phyloP scores from a whole-genome alignment of 2,329 filamentous ascomycete genomes.

The Ceratocystis ficicola region DNA sequence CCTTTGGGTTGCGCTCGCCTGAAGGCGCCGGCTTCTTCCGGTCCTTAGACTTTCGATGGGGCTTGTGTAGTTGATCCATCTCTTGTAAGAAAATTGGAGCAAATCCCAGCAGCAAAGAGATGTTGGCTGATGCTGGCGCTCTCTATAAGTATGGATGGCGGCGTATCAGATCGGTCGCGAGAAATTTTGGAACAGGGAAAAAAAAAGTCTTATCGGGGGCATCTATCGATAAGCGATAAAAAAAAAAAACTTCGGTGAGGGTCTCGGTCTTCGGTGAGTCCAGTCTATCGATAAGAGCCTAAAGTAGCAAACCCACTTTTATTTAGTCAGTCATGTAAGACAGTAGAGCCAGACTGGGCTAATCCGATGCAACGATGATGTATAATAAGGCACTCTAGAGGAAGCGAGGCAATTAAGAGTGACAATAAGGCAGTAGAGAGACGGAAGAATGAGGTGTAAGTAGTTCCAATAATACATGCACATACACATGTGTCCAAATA shows the following conservation, averaged over 20 bases:
- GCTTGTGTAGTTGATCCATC: slow-evolving; percentile 73
- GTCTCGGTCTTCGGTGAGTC: background rate
- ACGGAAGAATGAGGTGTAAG: too few species aligned
- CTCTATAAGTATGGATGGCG: too few species aligned
- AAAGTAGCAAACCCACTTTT: background rate
- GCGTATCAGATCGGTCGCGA: background rate
- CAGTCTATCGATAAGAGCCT: background rate
- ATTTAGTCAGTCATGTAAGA: too few species aligned
- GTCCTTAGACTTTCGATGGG: slow-evolving; percentile 76
- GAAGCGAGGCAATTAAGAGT: too few species aligned
- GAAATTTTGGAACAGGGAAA: background rate
- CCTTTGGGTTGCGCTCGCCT: slow-evolving; percentile 73
- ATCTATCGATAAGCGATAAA: background rate
- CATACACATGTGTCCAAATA: too few species aligned
- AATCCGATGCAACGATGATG: too few species aligned
- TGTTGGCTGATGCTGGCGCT: background rate
- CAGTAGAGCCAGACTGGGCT: too few species aligned
- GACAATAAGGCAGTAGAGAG: too few species aligned
- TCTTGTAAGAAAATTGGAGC: slow-evolving; percentile 40
- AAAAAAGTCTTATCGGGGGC: background rate
- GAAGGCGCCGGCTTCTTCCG: slow-evolving; percentile 47
- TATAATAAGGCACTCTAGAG: too few species aligned
- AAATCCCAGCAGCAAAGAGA: background rate
- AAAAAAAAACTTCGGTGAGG: background rate
- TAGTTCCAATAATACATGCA: too few species aligned